These are phyloP conservation scores for Spongospora subterranea DNA, from an alignment of 208 protist species.

Conservation along the genomic window DNA sequence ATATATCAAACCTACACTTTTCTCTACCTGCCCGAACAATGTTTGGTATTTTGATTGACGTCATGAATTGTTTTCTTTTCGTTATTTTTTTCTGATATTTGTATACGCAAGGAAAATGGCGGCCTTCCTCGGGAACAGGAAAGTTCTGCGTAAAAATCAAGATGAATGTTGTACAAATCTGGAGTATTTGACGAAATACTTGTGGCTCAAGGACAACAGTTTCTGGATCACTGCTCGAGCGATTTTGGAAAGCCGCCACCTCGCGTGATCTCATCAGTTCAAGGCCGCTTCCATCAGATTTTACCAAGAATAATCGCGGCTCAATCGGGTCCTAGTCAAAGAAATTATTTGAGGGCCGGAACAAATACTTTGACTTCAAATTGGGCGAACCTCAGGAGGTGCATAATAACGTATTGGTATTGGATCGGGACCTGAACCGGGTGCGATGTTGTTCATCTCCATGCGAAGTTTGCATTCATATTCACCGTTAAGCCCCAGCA, in stretches of 20 bases:
- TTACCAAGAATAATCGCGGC: background rate
- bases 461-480: background rate
- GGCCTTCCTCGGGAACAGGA: too few relatives aligned
- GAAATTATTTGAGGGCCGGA: too few relatives aligned
- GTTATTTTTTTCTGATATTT: background rate
- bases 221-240: background rate
- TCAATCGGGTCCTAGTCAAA: constrained; percentile 24
- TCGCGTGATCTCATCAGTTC: background rate
- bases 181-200: too few relatives aligned
- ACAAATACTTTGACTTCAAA: too few relatives aligned
- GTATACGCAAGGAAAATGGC: too few relatives aligned
- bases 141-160: too few relatives aligned
- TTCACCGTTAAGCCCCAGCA: background rate
- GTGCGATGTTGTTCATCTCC: background rate
- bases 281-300: background rate
- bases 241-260: background rate
- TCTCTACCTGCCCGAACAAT: constrained; percentile 7
- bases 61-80: background rate
- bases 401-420: background rate
- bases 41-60: background rate
- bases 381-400: background rate
- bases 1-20: background rate
- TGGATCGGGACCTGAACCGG: background rate
- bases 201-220: background rate
- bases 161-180: too few relatives aligned